Evolutionary conservation across 257 asterid genomes (phyloP), one percentile per base, ranked within the genome.

Genomic region (Eustoma russellianum): DNA sequence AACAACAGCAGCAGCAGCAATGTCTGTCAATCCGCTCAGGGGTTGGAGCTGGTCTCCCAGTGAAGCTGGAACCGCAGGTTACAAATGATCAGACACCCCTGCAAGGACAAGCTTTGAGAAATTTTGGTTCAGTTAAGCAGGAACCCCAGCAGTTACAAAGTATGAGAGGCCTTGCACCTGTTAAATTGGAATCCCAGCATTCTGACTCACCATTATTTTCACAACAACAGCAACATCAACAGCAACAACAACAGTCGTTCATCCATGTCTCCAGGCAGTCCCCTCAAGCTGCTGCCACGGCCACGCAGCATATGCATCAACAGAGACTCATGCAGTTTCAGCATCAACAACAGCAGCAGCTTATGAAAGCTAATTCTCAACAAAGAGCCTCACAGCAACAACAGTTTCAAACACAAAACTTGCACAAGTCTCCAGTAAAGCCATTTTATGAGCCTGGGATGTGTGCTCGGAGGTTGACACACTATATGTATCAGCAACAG

Each of bases 401-500:
- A 2, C 97, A 83, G 70, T 79, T 75, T 63, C 96, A 70, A 70
- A 57, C 68, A 17, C 96, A 82, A 72, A 91, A 65, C 69, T 55
- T 79, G 64, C 73, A 88, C 15, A 41, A 95, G 65, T 52, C 95
- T 57, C 83, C 94, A 11, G 73, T 46, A 30, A 91, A 83, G 63
- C 84, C 95, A 4, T 77, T 76, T 6, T 91, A 91, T 57, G 98
- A 91, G 78, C 98, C 98, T 33, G 98, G 98, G 57, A 91, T 78
- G 93, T 80, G 98, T 68, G 98, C 98, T 41, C 79, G 95, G 5
- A 77, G 98, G 75, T 76, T 91, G 64, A 87, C 95, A 1, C 92
- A 87, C 79, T 91, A 91, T 66, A 82, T 91, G 95, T 82, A 87
- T 67, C 98, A 87, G 80, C 98, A 91, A 50, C 97, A 84, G 56